Evolutionary conservation across 2,329 filamentous ascomycete species (phyloP).

Genomic region (Geosmithia flava): DNA sequence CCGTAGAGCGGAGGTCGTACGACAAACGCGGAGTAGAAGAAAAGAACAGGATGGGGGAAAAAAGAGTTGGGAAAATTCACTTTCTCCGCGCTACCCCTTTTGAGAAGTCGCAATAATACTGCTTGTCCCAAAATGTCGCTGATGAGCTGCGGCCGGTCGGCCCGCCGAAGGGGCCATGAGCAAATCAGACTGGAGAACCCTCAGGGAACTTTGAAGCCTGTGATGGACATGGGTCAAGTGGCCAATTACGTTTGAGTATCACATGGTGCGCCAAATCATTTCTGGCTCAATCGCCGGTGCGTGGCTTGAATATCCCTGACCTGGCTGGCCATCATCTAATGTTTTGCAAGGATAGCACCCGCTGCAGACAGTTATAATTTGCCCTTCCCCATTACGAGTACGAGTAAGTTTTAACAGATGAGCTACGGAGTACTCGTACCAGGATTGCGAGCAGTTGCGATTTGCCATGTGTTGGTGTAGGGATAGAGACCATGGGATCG

Average conservation of each 20-base stretch:
- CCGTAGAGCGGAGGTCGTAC: neutral
- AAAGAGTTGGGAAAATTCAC: too few species aligned
- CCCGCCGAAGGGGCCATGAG: neutral
- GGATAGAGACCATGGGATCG: too few species aligned
- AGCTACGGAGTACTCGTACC: too few species aligned
- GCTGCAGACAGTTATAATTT: too few species aligned
- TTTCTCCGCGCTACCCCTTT: neutral
- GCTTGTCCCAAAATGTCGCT: neutral
- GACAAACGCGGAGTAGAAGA: neutral
- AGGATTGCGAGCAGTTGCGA: too few species aligned
- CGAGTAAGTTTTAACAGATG: too few species aligned
- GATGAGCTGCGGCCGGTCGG: neutral
- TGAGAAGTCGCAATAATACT: neutral
- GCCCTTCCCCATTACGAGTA: too few species aligned
- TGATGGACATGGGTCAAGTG: neutral
- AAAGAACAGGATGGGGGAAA: too few species aligned
- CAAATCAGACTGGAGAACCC: neutral
- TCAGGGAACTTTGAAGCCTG: neutral
- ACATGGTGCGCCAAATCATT: neutral
- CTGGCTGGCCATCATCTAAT: neutral
- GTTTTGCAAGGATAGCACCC: neutral
- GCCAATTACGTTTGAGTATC: neutral
- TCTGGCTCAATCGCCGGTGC: neutral
- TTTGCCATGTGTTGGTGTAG: too few species aligned
- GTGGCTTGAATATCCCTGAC: neutral